Conservation (phyloP, 805 yeast genomes). For the Candida boleticola region DNA sequence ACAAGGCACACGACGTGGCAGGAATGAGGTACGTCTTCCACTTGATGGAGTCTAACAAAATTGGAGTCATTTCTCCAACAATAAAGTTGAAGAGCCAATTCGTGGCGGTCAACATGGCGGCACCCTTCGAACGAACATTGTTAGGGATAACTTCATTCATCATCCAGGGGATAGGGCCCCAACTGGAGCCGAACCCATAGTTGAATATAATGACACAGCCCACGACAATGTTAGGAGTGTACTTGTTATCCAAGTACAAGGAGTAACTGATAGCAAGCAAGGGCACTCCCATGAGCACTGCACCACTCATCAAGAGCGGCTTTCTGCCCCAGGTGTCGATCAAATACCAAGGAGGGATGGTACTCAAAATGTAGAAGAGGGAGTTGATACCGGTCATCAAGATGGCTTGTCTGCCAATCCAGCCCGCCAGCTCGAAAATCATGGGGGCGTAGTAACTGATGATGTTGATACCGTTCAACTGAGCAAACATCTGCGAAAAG, state of each 20-base stretch:
- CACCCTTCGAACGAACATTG: slow-evolving; percentile 83
- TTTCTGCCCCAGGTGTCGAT: slow-evolving; percentile 92
- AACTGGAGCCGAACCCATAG: slow-evolving; percentile 82
- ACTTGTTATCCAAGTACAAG: slow-evolving; percentile 27
- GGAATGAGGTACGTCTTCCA: slow-evolving; percentile 86
- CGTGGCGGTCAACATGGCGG: slow-evolving; percentile 85
- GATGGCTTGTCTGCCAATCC: slow-evolving; percentile 85
- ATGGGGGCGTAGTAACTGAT: slow-evolving; percentile 91
- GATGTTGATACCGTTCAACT: slow-evolving; percentile 89
- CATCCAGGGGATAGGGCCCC: slow-evolving; percentile 97
- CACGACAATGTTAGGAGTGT: slow-evolving; percentile 73
- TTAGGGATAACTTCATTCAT: slow-evolving; percentile 86
- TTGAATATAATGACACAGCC: slow-evolving; percentile 74
- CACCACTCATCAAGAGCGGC: slow-evolving; percentile 78
- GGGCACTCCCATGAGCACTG: slow-evolving; percentile 74
- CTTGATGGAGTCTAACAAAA: slow-evolving; percentile 67
- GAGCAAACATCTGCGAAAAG: slow-evolving; percentile 90
- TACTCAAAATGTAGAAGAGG: slow-evolving; percentile 45
- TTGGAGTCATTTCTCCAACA: slow-evolving; percentile 90
- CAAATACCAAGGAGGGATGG: slow-evolving; percentile 87
- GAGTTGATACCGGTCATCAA: slow-evolving; percentile 81
- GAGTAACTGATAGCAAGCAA: slow-evolving; percentile 63
- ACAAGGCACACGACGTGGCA: slow-evolving; percentile 70
- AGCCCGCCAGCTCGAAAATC: slow-evolving; percentile 93
- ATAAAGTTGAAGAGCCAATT: slow-evolving; percentile 92